Base-by-base conservation (phyloP, 2,329 filamentous ascomycete species). In the Fonsecaea monophora region DNA sequence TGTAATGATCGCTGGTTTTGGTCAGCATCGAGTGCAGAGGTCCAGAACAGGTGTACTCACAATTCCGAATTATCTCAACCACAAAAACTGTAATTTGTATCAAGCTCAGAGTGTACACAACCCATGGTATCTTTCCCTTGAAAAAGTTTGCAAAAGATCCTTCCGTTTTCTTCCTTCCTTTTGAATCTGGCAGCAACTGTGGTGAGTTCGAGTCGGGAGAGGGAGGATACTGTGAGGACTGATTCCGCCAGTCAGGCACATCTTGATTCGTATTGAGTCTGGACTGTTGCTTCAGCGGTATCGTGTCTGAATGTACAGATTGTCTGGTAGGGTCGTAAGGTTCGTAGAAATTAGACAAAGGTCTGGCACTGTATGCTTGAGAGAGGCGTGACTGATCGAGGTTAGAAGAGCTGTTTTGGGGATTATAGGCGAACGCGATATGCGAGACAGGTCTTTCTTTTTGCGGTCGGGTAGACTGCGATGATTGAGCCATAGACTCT, bases 81-180 rank as follows among this genome's bases (percentile, higher is more conserved):
- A 98, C 91, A 75, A 99, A 99, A 34, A 98, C 92, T 15, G 84
- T 87, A 21, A 95, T 80, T 77, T 98, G 94, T 12, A 90, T 85
- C 35, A 89, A 62, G 2, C 92, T 92, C 70, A 98, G 86, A 53
- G 89, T 79, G 77, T 94, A 98, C 38, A 93, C 91, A 6, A 97
- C 87, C 85, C 91, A 95, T 0, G 95, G 90, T 50, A 89, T 82
- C 74, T 82, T 83, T 64, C 85, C 85, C 56, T 77, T 82, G 70
- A 88, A 87, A 76, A 83, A 86, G 10, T 85, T 82, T 64, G 82
- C 80, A 70, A 88, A 87, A 75, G 83, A 86, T 13, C 85, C 83
- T 64, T 83, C 80, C 60, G 71, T 73, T 62, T 71, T 70, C 61
- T 71, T 74, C 61, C 70, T 69, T 57, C 64, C 53, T 30, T 61